Evolutionary conservation across 768 basidiomycete genomes (phyloP).

Genomic region (Boletus rex-veris): DNA sequence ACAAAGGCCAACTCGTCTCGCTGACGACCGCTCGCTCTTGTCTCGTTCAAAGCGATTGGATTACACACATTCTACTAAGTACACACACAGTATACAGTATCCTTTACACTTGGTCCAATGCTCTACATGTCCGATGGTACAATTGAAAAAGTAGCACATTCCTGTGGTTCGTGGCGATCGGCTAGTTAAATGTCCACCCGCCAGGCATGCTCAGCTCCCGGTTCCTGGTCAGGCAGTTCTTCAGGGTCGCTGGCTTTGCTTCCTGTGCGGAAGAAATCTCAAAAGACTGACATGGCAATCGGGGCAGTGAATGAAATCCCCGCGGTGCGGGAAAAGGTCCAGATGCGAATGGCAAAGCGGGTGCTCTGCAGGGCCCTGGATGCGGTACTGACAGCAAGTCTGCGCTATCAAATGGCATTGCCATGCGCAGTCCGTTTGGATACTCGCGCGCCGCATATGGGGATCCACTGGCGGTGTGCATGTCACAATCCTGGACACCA

Average conservation of each 20-base stretch:
- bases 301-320: conserved; percentile 26
- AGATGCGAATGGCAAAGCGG: conserved; percentile 7
- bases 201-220: conserved; percentile 41
- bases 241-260: conserved; percentile 5
- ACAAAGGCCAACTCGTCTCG: conserved; percentile 22
- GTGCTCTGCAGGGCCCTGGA: conserved; percentile 1
- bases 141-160: conserved; percentile 1
- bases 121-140: conserved; percentile 17
- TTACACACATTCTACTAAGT: conserved; percentile 8
- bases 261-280: conserved; percentile 18
- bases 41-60: conserved; percentile 6
- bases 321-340: conserved; percentile 18
- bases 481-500: conserved; percentile 26
- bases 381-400: conserved; percentile 11
- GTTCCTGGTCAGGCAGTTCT: conserved; percentile 16
- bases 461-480: conserved; percentile 34
- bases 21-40: conserved; percentile 20
- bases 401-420: conserved; percentile 25
- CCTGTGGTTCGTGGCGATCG: not conserved
- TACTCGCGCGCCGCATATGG: conserved; percentile 26
- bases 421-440: conserved; percentile 18
- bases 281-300: conserved; percentile 18
- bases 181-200: conserved; percentile 34
- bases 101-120: conserved; percentile 12
- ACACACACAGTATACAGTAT: not conserved